A percentile compares a stretch with the other conserved stretches of the same genome.
These are phyloP conservation scores for Backusella australiensis DNA, from an alignment of 192 early-diverging fungal species.

Conservation along the genomic window DNA sequence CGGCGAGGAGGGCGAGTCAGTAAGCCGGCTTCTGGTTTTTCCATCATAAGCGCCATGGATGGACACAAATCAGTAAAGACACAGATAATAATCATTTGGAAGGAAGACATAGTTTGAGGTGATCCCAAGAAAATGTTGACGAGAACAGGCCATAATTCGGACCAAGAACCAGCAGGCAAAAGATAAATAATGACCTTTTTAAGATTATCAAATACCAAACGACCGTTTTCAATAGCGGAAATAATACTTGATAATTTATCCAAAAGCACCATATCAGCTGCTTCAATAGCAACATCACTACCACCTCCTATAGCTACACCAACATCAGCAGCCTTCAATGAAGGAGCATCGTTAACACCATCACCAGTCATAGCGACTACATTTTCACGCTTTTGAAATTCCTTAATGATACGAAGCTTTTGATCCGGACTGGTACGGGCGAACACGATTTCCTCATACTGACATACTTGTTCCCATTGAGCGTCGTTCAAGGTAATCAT, in stretches of 20 bases:
- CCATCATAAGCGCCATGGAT: conserved; percentile 71
- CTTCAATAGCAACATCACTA: conserved; percentile 75
- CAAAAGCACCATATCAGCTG: conserved; percentile 63
- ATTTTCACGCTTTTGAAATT: conserved; percentile 65
- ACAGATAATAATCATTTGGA: conserved; percentile 78
- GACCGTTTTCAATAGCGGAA: conserved; percentile 77
- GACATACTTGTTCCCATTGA: conserved; percentile 69
- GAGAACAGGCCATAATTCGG: conserved; percentile 75
- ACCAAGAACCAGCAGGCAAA: conserved; percentile 73
- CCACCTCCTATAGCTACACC: conserved; percentile 87
- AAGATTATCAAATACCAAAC: conserved; percentile 84
- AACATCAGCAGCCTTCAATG: conserved; percentile 88
- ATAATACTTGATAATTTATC: conserved; percentile 67
- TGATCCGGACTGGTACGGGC: conserved; percentile 79
- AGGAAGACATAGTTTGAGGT: conserved; percentile 74
- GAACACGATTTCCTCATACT: conserved; percentile 78
- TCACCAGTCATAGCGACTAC: conserved; percentile 90
- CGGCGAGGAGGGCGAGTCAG: conserved; percentile 70
- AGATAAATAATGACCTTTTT: conserved; percentile 86
- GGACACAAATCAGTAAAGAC: conserved; percentile 60
- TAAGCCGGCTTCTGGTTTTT: conserved; percentile 74
- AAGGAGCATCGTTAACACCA: conserved; percentile 90
- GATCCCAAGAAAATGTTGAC: conserved; percentile 79
- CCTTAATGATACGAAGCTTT: conserved; percentile 78
- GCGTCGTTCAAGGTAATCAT: conserved; percentile 52